Conservation (phyloP, 2,329 filamentous ascomycete genomes). For the Zarea fungicola region DNA sequence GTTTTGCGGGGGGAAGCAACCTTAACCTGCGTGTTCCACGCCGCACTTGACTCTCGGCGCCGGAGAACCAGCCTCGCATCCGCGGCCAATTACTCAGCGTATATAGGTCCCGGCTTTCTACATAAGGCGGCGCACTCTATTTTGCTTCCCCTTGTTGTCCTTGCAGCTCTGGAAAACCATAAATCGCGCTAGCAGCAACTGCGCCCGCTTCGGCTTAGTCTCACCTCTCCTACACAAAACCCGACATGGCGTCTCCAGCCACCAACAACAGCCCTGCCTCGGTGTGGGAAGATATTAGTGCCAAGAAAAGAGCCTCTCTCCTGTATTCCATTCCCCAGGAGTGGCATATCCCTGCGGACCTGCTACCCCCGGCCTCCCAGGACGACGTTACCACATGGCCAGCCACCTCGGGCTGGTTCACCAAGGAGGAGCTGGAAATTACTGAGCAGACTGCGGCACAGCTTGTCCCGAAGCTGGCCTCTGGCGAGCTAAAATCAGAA, state of each 20-base stretch:
- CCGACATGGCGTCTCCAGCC: background rate
- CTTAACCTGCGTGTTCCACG: too few relatives aligned
- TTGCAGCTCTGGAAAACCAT: too few relatives aligned
- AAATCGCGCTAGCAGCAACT: too few relatives aligned
- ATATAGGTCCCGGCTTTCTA: background rate
- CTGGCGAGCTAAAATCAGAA: slow-evolving; percentile 32
- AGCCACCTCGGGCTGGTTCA: slow-evolving; percentile 54
- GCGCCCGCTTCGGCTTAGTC: too few relatives aligned
- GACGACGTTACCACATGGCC: slow-evolving; percentile 54
- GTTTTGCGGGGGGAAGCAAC: slow-evolving; percentile 6
- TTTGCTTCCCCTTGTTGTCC: background rate
- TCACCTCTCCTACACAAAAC: too few relatives aligned
- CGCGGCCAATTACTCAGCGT: background rate
- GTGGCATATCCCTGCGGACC: slow-evolving; percentile 49
- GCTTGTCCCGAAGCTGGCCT: slow-evolving; percentile 33
- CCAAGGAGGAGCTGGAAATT: slow-evolving; percentile 39
- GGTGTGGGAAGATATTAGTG: slow-evolving; percentile 37
- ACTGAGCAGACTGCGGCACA: slow-evolving; percentile 39
- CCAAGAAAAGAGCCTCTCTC: slow-evolving; percentile 39
- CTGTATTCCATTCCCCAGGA: slow-evolving; percentile 48
- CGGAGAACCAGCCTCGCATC: too few relatives aligned
- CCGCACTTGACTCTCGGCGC: too few relatives aligned
- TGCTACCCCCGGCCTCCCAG: slow-evolving; percentile 49
- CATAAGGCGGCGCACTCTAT: too few relatives aligned
- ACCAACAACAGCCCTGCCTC: background rate